Base-by-base conservation (phyloP, 1,139 yeast species). In the Saccharomyces pastorianus region DNA sequence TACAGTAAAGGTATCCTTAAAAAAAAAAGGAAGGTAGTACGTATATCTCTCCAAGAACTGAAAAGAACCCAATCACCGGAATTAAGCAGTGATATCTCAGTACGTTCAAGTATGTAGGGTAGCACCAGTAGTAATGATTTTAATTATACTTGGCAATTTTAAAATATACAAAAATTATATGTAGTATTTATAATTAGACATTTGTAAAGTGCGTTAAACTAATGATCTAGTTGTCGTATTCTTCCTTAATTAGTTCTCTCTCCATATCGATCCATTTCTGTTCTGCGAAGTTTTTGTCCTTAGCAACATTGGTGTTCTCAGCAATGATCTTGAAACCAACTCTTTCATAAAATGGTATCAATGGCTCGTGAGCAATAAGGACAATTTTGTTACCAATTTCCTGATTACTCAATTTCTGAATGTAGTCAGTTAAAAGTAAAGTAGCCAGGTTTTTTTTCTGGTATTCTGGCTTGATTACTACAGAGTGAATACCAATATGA, bases 361-460 rank as follows among this genome's bases (percentile, higher is more conserved):
- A 76, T 11, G 77, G 75, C 53, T 82, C 80, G 66, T 87, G 90
- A 34, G 90, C 88, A 58, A 91, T 79, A 49, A 93, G 76, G 4
- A 84, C 80, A 53, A 93, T 83, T 63, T 82, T 79, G 61, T 84
- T 88, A 52, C 95, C 97, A 60, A 89, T 83, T 63, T 85, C 89
- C 67, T 89, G 95, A 68, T 90, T 89, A 48, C 90, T 82, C 70
- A 93, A 76, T 64, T 91, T 88, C 71, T 93, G 97, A 59, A 91
- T 81, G 72, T 88, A 93, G 72, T 93, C 99, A 63, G 87, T 90
- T 66, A 91, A 72, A 66, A 93, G 73, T 58, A 89, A 75, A 14
- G 96, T 83, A 8, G 96, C 98, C 58, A 93, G 76, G 65, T 86
- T 87, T 71, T 82, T 81, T 55, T 90, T 88, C 68, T 85, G 89